Evolutionary conservation across 2,329 filamentous ascomycete species (phyloP).

Genomic region (Eutypella sp.): DNA sequence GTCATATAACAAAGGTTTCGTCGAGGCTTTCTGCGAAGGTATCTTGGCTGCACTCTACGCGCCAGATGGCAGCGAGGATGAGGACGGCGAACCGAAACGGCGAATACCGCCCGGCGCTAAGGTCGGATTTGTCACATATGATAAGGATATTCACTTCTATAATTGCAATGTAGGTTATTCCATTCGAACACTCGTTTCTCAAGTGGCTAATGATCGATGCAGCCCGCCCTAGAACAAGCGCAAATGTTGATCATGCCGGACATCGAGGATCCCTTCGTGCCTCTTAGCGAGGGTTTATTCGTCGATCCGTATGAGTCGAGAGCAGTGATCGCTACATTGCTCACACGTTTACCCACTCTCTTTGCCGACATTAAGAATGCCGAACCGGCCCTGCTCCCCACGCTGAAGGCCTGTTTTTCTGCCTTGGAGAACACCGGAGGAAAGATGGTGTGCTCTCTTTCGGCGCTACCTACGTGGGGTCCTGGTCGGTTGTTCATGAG

Average conservation of each 20-base stretch:
- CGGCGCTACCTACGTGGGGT: conserved; percentile 86
- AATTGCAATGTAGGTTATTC: conserved; percentile 71
- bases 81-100: conserved; percentile 47
- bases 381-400: conserved; percentile 80
- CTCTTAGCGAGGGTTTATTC: conserved; percentile 85
- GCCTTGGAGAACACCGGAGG: conserved; percentile 83
- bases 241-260: conserved; percentile 99
- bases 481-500: conserved; percentile 80
- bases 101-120: conserved; percentile 73
- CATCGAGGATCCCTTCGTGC: conserved; percentile 92
- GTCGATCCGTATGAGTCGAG: conserved; percentile 88
- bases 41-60: conserved; percentile 83
- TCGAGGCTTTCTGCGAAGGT: conserved; percentile 86
- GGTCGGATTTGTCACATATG: conserved; percentile 92
- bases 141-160: conserved; percentile 97
- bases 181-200: background rate
- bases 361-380: conserved; percentile 86
- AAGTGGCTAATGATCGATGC: conserved; percentile 14
- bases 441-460: conserved; percentile 83
- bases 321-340: conserved; percentile 79
- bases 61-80: conserved; percentile 49
- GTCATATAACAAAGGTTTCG: conserved; percentile 81
- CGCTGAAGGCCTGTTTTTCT: conserved; percentile 76
- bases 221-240: conserved; percentile 74
- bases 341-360: conserved; percentile 76